Evolutionary conservation across 371 early-diverging fungal genomes (phyloP), one percentile per base, ranked within the genome.

Genomic region (Rhizopus sp.): DNA sequence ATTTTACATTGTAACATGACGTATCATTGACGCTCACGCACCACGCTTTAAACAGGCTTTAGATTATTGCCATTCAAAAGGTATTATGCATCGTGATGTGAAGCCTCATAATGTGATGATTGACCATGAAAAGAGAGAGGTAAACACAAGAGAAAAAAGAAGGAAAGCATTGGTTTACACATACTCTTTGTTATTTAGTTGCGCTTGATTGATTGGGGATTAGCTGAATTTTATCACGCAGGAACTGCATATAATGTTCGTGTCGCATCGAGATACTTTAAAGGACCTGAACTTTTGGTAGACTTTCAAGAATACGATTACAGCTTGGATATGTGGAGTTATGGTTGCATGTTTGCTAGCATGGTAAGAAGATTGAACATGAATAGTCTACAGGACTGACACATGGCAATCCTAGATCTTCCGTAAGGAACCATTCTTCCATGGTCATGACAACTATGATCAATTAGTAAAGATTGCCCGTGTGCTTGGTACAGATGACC

Each of bases 31-130:
- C n/a, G 13, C 15, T n/a, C 6, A n/a, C 15, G 7, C 17, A 17
- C 2, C 23, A 23, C 23, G 2, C 23, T 23, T 23, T 37, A 41
- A 42, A 49, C 56, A 88, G 90, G 99, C 99, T 7, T 84, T 99
- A 66, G 98, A 97, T 64, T 98, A 93, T 62, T 93, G 95, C 66
- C 99, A 99, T 68, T 95, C 97, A n/a, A 86, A 90, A 63, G 99
- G 99, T 29, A 99, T 99, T 72, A 97, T 99, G 94, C 99, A 99
- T 74, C 87, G 99, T 56, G 99, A 99, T 77, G 97, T 99, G 57
- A 99, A 99, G 77, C 99, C 99, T 41, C 98, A 98, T 73, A 99
- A 99, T 65, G 97, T 99, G 31, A 99, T 99, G 94, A 99, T 99
- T 69, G 96, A 99, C 71, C 96, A 96, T 64, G 91, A 89, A 64